phyloP scores from a whole-genome alignment of 345 rosid genomes.

The Anacardium occidentale region DNA sequence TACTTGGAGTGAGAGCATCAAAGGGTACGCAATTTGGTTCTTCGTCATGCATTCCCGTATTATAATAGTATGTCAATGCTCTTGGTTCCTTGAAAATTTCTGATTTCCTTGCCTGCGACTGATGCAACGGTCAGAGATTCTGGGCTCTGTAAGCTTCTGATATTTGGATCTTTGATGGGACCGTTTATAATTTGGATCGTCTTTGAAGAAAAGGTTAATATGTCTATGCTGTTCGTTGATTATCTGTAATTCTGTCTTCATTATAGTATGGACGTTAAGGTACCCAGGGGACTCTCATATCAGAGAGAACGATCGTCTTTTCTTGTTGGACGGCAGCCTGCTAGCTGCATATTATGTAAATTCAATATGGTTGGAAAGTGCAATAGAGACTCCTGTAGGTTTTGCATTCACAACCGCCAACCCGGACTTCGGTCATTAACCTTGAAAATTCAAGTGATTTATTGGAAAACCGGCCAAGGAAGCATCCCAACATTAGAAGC shows the following conservation, averaged over 20 bases:
- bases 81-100: neutral
- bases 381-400: slow-evolving; percentile 37
- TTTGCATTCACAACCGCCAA: slow-evolving; percentile 15
- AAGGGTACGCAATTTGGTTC: neutral
- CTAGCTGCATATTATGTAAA: slow-evolving; percentile 2
- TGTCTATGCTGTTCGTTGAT: neutral
- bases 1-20: neutral
- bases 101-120: neutral
- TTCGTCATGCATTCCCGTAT: too few species aligned
- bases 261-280: slow-evolving; percentile 12
- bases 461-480: neutral
- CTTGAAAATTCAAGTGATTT: neutral
- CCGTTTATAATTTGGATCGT: neutral
- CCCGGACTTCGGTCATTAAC: neutral
- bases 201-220: slow-evolving; percentile 4
- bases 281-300: neutral
- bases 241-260: neutral
- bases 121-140: neutral
- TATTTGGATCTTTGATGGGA: neutral
- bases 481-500: neutral
- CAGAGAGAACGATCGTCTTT: neutral
- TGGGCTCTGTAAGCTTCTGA: neutral
- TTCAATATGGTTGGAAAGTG: slow-evolving; percentile 31
- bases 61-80: neutral
- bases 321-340: neutral